Conservation (phyloP, 306 rosid species). For the Lupinus albus region DNA sequence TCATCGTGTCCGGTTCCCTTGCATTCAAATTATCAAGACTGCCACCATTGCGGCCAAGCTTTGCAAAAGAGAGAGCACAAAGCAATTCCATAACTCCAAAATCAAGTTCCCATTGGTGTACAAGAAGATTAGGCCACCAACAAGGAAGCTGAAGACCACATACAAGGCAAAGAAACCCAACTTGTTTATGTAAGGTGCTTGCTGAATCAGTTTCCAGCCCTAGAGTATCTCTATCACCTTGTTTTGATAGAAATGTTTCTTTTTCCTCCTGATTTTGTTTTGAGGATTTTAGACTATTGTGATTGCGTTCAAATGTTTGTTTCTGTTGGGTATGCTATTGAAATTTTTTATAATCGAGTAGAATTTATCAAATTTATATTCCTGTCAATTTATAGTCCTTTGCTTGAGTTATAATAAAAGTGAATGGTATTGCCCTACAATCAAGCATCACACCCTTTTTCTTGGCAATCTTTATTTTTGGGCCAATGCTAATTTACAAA, state of each 20-base stretch:
- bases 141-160: slow-evolving; percentile 87
- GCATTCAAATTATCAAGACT: slow-evolving; percentile 89
- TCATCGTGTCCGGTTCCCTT: slow-evolving; percentile 83
- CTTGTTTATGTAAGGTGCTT: slow-evolving; percentile 70
- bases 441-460: no score
- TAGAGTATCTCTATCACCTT: neutral
- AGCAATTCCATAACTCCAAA: slow-evolving; percentile 84
- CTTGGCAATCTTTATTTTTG: no score
- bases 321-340: slow-evolving; percentile 36
- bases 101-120: slow-evolving; percentile 87
- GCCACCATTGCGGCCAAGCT: slow-evolving; percentile 81
- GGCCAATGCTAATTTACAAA: no score
- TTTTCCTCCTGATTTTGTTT: slow-evolving; percentile 33
- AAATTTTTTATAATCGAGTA: slow-evolving; percentile 31
- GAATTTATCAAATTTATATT: slow-evolving; percentile 30
- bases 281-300: slow-evolving; percentile 23
- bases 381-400: no score
- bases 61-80: slow-evolving; percentile 92
- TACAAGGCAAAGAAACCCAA: slow-evolving; percentile 90
- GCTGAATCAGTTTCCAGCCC: slow-evolving; percentile 17
- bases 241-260: slow-evolving; percentile 26
- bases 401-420: neutral
- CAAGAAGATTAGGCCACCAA: slow-evolving; percentile 83
- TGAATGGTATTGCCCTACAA: no score
- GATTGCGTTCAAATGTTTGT: slow-evolving; percentile 13